Evolutionary conservation across 2,329 filamentous ascomycete species (phyloP).

Genomic region (Diaporthe eres): DNA sequence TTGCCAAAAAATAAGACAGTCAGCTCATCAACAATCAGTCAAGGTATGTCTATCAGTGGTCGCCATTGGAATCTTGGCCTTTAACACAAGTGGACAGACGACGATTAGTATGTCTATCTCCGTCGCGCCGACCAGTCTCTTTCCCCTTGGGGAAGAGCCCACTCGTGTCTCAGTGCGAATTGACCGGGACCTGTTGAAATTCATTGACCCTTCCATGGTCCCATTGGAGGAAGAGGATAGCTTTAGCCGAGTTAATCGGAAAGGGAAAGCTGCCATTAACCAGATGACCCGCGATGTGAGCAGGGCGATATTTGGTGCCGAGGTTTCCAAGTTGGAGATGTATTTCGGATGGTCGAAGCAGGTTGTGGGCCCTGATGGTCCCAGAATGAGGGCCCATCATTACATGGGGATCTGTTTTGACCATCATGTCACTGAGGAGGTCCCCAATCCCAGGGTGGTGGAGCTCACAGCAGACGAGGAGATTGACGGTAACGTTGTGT

Average conservation of each 20-base stretch:
- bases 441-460: neutral
- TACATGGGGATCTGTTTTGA: neutral
- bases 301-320: neutral
- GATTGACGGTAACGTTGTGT: neutral
- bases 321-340: neutral
- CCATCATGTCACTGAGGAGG: conserved; percentile 3
- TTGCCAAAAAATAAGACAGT: neutral
- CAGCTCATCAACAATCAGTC: neutral
- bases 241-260: neutral
- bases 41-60: neutral
- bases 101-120: neutral
- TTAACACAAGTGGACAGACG: conserved; percentile 2
- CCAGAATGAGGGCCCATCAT: neutral
- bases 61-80: neutral
- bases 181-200: neutral
- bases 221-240: neutral
- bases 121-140: conserved; percentile 1
- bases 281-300: neutral
- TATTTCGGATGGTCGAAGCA: neutral
- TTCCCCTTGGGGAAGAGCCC: neutral
- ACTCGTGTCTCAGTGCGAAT: conserved; percentile 13
- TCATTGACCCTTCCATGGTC: neutral
- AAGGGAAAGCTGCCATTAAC: neutral
- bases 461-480: neutral
- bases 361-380: neutral